A percentile compares a stretch with the other conserved stretches of the same genome.
Evolutionary conservation across 768 basidiomycete species (phyloP).

Genomic region (Tricholoma terreum): DNA sequence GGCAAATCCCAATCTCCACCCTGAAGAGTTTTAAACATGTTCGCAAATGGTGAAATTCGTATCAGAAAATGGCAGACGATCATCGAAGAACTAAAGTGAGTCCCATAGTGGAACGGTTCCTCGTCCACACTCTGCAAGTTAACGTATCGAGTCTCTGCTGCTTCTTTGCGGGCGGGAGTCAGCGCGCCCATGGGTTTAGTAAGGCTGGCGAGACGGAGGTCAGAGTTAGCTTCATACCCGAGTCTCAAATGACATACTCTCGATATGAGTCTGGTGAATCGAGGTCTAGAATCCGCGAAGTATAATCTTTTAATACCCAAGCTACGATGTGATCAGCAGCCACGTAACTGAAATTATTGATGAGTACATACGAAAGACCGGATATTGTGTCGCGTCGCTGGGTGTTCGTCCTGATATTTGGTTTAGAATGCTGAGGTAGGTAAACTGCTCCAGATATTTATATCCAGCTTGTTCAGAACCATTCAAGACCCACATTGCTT

Average conservation of each 20-base stretch:
- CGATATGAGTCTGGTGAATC: slow-evolving; percentile 59
- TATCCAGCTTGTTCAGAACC: not conserved
- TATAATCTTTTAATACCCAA: slow-evolving; percentile 88
- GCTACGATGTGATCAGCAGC: slow-evolving; percentile 40
- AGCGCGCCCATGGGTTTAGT: slow-evolving; percentile 90
- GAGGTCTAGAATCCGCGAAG: slow-evolving; percentile 65
- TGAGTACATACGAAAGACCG: slow-evolving; percentile 70
- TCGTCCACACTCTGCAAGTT: slow-evolving; percentile 80
- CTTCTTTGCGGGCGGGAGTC: slow-evolving; percentile 67
- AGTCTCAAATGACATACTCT: slow-evolving; percentile 50
- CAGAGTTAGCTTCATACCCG: not conserved
- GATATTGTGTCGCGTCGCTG: slow-evolving; percentile 93
- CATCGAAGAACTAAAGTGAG: slow-evolving; percentile 96
- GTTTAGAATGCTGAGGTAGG: slow-evolving; percentile 85
- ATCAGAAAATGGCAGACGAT: slow-evolving; percentile 95
- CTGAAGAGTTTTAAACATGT: slow-evolving; percentile 92
- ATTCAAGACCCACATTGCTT: slow-evolving; percentile 65
- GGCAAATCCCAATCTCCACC: slow-evolving; percentile 96
- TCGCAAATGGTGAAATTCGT: slow-evolving; percentile 83
- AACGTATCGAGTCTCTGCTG: slow-evolving; percentile 70
- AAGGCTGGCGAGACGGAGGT: slow-evolving; percentile 44
- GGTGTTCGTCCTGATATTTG: slow-evolving; percentile 92
- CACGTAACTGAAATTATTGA: not conserved
- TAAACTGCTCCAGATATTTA: slow-evolving; percentile 52
- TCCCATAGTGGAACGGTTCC: slow-evolving; percentile 89